phyloP scores from a whole-genome alignment of 139 green algal species.

The Eudorina sp. region DNA sequence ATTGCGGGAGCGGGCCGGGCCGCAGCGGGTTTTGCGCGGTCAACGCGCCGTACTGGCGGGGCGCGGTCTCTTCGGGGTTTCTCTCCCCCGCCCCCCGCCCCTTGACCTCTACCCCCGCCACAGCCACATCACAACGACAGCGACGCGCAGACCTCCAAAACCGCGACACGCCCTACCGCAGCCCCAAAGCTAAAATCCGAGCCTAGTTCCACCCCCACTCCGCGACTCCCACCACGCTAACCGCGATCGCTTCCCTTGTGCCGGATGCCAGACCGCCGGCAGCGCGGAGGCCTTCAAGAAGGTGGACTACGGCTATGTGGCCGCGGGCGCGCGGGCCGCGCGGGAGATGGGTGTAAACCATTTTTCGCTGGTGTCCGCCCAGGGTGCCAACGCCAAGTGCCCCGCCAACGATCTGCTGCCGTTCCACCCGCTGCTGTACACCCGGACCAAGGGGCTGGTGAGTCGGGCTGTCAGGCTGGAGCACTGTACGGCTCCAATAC shows the following conservation, averaged over 20 bases:
- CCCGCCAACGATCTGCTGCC: slow-evolving; percentile 29
- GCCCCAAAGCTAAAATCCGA: no score
- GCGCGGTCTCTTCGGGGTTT: no score
- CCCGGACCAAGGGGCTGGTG: slow-evolving; percentile 56
- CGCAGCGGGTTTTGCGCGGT: no score
- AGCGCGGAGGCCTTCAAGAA: slow-evolving; percentile 69
- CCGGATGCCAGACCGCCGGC: slow-evolving; percentile 55
- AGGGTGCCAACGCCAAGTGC: slow-evolving; percentile 36
- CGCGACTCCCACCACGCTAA: not conserved
- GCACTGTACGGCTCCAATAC: no score
- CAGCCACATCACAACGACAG: no score
- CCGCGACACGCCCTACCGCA: no score
- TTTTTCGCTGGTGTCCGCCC: slow-evolving; percentile 37
- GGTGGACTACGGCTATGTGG: slow-evolving; percentile 77
- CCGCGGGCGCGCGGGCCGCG: slow-evolving; percentile 57
- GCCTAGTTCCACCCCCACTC: no score
- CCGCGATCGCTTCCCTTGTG: not conserved
- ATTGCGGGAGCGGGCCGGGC: no score
- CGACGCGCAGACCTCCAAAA: no score
- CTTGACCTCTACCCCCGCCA: no score
- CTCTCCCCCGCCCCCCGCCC: no score
- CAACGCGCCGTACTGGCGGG: no score
- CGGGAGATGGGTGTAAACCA: slow-evolving; percentile 45
- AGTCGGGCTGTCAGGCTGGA: not conserved
- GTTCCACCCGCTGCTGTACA: slow-evolving; percentile 64